Conservation (phyloP, 2,329 filamentous ascomycete species). For the Phymatotrichopsis omnivora region DNA sequence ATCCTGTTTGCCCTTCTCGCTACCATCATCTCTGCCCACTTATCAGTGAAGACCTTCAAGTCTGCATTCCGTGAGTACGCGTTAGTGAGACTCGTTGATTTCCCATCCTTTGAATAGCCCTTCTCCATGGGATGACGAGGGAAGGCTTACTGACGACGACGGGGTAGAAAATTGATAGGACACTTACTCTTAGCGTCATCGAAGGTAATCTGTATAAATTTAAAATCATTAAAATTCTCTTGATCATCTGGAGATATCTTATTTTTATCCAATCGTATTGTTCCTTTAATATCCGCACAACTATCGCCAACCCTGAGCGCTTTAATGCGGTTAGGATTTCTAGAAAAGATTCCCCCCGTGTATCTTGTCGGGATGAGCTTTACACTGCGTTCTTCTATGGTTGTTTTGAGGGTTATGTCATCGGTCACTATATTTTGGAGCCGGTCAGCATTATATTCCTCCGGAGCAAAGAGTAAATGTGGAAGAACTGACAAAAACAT, state of each 20-base stretch:
- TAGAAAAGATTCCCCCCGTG: conserved; percentile 2
- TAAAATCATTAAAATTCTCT: conserved; percentile 12
- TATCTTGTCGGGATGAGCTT: conserved; percentile 16
- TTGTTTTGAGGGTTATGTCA: conserved; percentile 16
- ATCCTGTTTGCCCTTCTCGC: conserved; percentile 5
- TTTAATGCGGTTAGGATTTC: conserved; percentile 8
- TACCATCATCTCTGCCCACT: too few species aligned
- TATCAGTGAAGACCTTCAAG: too few species aligned
- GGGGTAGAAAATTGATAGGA: background rate
- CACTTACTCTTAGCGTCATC: conserved; percentile 8
- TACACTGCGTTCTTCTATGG: too few species aligned
- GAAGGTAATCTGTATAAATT: conserved; percentile 18
- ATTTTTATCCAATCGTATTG: conserved; percentile 16
- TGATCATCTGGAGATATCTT: conserved; percentile 12
- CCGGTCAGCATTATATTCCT: background rate
- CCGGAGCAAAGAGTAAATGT: background rate
- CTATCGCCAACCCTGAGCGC: conserved; percentile 5
- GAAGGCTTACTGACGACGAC: too few species aligned
- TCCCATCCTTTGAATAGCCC: conserved; percentile 8
- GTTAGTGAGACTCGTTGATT: background rate
- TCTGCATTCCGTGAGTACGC: background rate
- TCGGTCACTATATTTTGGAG: conserved; percentile 13
- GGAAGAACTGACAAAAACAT: conserved; percentile 11
- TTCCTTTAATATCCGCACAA: conserved; percentile 9
- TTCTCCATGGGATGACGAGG: too few species aligned